These are phyloP conservation scores for Ephemerocybe angulata DNA, from an alignment of 768 basidiomycete genomes.

Conservation along the genomic window DNA sequence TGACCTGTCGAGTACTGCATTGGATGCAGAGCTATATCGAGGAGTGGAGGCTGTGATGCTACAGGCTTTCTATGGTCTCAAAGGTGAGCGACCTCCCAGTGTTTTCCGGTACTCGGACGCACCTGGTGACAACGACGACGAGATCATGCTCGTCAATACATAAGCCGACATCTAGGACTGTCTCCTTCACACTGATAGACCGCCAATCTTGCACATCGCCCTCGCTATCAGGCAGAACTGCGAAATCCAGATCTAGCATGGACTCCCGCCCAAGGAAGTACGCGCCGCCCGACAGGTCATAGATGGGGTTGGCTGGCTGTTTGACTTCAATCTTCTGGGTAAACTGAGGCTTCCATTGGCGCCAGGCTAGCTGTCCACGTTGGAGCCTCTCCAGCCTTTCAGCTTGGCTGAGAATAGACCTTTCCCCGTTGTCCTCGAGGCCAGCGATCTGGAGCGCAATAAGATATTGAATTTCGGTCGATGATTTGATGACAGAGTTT, in stretches of 20 bases:
- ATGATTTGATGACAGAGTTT: conserved; percentile 23
- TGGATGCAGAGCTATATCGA: conserved; percentile 10
- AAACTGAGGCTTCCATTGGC: conserved; percentile 21
- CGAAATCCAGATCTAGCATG: conserved; percentile 27
- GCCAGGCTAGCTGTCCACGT: conserved; percentile 30
- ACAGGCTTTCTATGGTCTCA: background rate
- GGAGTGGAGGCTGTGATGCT: background rate
- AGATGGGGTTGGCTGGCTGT: conserved; percentile 34
- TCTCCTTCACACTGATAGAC: conserved; percentile 22
- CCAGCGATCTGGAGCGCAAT: conserved; percentile 23
- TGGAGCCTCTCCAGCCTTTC: conserved; percentile 26
- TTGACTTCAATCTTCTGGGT: conserved; percentile 21
- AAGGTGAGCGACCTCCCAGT: background rate
- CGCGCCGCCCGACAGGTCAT: conserved; percentile 39
- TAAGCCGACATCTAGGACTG: conserved; percentile 41
- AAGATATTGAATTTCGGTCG: conserved; percentile 30
- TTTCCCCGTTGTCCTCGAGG: conserved; percentile 27
- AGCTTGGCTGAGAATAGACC: conserved; percentile 15
- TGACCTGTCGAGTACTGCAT: conserved; percentile 32
- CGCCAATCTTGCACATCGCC: conserved; percentile 27
- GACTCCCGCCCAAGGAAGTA: conserved; percentile 35
- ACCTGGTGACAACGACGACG: conserved; percentile 39
- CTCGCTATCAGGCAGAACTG: conserved; percentile 27
- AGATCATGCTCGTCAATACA: conserved; percentile 43
- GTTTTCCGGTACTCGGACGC: conserved; percentile 13